Base-by-base conservation (phyloP, 805 yeast species). In the Zygoascus bituminiphila region DNA sequence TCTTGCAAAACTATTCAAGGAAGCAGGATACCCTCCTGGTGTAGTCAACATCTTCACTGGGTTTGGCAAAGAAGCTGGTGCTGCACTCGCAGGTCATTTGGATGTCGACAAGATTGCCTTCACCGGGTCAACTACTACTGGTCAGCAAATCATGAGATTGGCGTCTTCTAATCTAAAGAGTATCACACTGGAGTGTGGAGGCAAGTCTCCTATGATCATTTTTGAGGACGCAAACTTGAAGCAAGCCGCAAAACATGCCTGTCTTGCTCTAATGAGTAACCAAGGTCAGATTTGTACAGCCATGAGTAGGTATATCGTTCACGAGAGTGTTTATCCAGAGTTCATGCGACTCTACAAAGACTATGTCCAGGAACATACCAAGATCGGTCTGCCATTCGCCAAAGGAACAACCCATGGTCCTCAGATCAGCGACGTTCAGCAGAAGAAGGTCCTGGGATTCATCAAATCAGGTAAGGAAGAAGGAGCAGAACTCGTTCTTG, bases 271-370 rank as follows among this genome's bases (percentile, higher is more conserved):
- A 62, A 87, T 82, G 76, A 87, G 78, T 77, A 89, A 89, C 76
- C 82, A 89, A 62, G 98, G 98, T 70, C 96, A 91, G 73, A 89
- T 87, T 50, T 89, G 98, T 72, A 84, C 88, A 63, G 97, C 96
- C 33, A 94, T 95, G 56, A 88, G 96, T 49, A 81, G 98, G 70
- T 72, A 88, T 56, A 85, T 87, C 65, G 83, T 89, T 51, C 96
- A 89, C 69, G 94, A 84, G 55, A 77, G 78, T 33, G 74, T 88
- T 58, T 86, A 89, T 69, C 96, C 89, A 55, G 74, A 82, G 66
- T 78, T 88, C 54, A 65, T 88, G 50, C 74, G 70, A 31, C 81
- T 74, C 55, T 78, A 85, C 63, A 73, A 72, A 58, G 62, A 63
- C 38, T 76, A 81, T 44, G 76, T 77, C 51, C 63, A 62, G 53